These are phyloP conservation scores for Fusarium albidum DNA, from an alignment of 2,329 filamentous ascomycete genomes.

Conservation along the genomic window DNA sequence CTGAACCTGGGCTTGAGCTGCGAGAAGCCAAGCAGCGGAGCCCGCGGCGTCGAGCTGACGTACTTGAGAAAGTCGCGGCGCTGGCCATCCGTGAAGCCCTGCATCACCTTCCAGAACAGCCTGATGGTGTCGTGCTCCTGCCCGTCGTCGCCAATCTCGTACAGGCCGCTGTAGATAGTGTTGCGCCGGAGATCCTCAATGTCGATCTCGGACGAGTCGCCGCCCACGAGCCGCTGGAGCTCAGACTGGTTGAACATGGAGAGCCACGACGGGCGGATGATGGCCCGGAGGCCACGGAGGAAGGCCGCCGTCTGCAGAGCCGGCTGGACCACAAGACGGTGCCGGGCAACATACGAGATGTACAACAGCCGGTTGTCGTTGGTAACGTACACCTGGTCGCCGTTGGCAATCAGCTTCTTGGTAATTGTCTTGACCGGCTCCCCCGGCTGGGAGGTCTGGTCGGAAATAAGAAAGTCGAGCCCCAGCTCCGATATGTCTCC, in stretches of 20 bases:
- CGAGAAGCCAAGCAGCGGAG: slow-evolving; percentile 87
- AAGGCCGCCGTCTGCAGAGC: slow-evolving; percentile 86
- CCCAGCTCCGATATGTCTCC: slow-evolving; percentile 76
- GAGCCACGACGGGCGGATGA: slow-evolving; percentile 92
- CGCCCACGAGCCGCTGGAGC: slow-evolving; percentile 90
- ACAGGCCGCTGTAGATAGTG: slow-evolving; percentile 88
- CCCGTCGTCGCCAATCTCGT: slow-evolving; percentile 87
- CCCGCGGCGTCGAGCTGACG: slow-evolving; percentile 91
- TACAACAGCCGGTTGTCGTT: slow-evolving; percentile 95
- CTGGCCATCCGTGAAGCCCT: slow-evolving; percentile 76
- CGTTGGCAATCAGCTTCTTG: slow-evolving; percentile 78
- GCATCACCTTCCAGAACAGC: slow-evolving; percentile 93
- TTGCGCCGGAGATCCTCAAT: slow-evolving; percentile 84
- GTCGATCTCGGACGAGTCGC: slow-evolving; percentile 85
- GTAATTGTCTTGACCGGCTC: slow-evolving; percentile 69
- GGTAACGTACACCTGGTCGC: slow-evolving; percentile 80
- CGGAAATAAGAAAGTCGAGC: slow-evolving; percentile 89
- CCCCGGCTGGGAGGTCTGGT: slow-evolving; percentile 62
- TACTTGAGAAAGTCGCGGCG: slow-evolving; percentile 91
- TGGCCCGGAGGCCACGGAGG: slow-evolving; percentile 81
- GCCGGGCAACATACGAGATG: slow-evolving; percentile 88
- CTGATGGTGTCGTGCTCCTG: slow-evolving; percentile 85
- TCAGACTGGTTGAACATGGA: slow-evolving; percentile 99
- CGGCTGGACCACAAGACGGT: slow-evolving; percentile 84
- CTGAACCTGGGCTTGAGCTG: slow-evolving; percentile 87